These are phyloP conservation scores for Kodamaea leandrae DNA, from an alignment of 805 yeast species.

Conservation along the genomic window DNA sequence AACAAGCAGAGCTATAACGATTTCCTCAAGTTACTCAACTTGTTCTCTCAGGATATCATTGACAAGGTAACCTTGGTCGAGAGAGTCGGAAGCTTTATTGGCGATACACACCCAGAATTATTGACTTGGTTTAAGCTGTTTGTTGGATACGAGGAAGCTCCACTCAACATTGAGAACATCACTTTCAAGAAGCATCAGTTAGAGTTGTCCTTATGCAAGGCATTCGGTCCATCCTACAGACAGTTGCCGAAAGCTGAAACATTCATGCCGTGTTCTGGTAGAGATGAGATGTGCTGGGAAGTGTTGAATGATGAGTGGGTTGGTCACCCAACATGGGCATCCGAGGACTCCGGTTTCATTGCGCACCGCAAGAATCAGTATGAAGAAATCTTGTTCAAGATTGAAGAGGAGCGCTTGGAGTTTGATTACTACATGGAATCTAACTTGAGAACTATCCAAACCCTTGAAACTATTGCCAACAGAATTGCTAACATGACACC, in stretches of 20 bases:
- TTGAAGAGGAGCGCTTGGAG: conserved; percentile 98
- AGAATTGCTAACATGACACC: conserved; percentile 89
- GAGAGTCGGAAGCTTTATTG: conserved; percentile 81
- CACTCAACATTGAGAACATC: conserved; percentile 84
- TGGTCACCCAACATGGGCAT: conserved; percentile 99
- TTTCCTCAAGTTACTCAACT: conserved; percentile 81
- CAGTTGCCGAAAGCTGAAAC: conserved; percentile 91
- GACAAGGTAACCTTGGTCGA: conserved; percentile 79
- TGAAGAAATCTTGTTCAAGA: conserved; percentile 91
- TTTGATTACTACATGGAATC: conserved; percentile 96
- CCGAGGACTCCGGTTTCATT: conserved; percentile 97
- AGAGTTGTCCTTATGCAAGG: conserved; percentile 85
- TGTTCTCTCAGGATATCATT: conserved; percentile 87
- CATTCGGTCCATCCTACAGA: conserved; percentile 94
- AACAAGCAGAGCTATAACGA: conserved; percentile 90
- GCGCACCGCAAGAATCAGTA: conserved; percentile 99
- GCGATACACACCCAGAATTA: conserved; percentile 69
- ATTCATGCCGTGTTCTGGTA: conserved; percentile 95
- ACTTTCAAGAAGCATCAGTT: conserved; percentile 85
- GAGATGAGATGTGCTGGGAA: conserved; percentile 99
- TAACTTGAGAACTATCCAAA: conserved; percentile 90
- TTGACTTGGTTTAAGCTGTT: conserved; percentile 89
- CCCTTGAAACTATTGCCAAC: conserved; percentile 90
- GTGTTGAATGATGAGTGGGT: conserved; percentile 99
- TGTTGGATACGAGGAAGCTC: conserved; percentile 84